Percentiles rank a stretch among this genome's conserved stretches.
phyloP scores from a whole-genome alignment of 345 rosid species.

The Eutrema heterophyllum region DNA sequence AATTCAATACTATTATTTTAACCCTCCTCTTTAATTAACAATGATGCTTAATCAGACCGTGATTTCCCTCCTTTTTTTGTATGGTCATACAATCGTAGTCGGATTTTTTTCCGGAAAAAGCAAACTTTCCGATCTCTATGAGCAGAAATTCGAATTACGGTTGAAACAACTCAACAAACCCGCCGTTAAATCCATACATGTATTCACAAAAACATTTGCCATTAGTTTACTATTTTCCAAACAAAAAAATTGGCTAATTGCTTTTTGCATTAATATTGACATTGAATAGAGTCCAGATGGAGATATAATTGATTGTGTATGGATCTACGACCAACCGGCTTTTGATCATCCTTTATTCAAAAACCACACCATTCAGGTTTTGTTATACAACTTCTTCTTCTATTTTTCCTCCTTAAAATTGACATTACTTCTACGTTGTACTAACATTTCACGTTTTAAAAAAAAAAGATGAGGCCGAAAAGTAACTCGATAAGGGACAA shows the following conservation, averaged over 20 bases:
- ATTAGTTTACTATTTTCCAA: neutral
- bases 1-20: neutral
- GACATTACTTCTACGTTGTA: neutral
- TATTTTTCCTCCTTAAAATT: neutral
- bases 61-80: neutral
- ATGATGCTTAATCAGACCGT: neutral
- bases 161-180: constrained; percentile 63
- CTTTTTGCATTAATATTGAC: neutral
- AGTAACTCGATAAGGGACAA: neutral
- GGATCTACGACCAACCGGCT: constrained; percentile 7
- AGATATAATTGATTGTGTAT: constrained; percentile 22
- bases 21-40: neutral
- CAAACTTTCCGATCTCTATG: neutral
- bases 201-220: constrained; percentile 1
- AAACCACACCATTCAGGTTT: constrained; percentile 8
- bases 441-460: neutral
- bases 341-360: neutral
- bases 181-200: constrained; percentile 50
- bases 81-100: neutral
- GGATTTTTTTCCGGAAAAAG: neutral
- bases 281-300: constrained; percentile 23
- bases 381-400: neutral
- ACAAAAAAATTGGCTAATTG: neutral
- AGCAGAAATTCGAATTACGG: constrained; percentile 37
- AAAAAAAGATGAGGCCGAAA: constrained; percentile 3